Evolutionary conservation across 2,329 filamentous ascomycete species (phyloP).

Genomic region (Herpotrichia juniperi): DNA sequence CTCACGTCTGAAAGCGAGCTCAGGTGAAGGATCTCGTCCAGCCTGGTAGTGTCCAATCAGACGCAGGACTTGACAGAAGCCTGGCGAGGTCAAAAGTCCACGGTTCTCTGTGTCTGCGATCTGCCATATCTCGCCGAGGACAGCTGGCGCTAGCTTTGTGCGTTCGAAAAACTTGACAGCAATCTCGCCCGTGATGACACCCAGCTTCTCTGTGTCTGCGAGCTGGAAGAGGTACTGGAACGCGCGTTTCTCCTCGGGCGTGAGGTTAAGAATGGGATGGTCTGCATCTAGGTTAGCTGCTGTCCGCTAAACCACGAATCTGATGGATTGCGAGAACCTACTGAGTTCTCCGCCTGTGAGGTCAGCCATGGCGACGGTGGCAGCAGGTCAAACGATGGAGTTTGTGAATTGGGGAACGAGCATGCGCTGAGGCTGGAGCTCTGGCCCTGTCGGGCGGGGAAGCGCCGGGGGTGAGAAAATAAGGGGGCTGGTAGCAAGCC

Average conservation of each 20-base stretch:
- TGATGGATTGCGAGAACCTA: constrained; percentile 23
- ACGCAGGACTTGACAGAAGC: constrained; percentile 90
- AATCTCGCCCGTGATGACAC: constrained; percentile 93
- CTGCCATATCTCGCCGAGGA: constrained; percentile 98
- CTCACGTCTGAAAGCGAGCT: constrained; percentile 78
- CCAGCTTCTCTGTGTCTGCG: constrained; percentile 88
- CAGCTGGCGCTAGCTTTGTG: constrained; percentile 82
- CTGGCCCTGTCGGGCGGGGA: constrained; percentile 33
- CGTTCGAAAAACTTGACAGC: constrained; percentile 98
- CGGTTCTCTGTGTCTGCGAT: constrained; percentile 97
- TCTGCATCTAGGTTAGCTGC: constrained; percentile 9
- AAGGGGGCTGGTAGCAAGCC: constrained; percentile 28
- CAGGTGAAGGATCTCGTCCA: constrained; percentile 77
- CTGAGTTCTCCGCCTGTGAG: constrained; percentile 42
- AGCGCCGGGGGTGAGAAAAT: constrained; percentile 23
- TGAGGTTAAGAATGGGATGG: constrained; percentile 78
- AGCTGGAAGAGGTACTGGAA: constrained; percentile 93
- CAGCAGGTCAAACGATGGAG: constrained; percentile 24
- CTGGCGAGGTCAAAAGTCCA: constrained; percentile 87
- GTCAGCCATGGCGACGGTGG: constrained; percentile 44
- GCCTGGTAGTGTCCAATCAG: constrained; percentile 96
- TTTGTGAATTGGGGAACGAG: constrained; percentile 22
- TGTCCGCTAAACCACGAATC: neutral
- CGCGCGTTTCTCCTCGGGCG: constrained; percentile 87
- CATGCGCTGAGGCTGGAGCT: constrained; percentile 42